Evolutionary conservation across 2,329 filamentous ascomycete species (phyloP).

Genomic region (Cercospora zeina): DNA sequence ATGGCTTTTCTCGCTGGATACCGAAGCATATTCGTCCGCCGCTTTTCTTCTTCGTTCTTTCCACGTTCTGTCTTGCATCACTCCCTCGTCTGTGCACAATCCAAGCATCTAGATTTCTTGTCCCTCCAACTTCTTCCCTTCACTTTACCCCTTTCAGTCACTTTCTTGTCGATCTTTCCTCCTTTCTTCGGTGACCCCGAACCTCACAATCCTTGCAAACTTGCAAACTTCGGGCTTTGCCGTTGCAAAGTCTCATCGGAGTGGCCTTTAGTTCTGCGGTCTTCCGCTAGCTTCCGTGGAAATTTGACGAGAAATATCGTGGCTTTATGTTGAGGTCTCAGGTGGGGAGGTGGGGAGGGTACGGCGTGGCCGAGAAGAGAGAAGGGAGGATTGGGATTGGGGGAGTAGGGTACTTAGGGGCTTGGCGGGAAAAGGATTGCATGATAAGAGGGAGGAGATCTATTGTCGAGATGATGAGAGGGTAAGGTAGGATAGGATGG

Average conservation of each 20-base stretch:
- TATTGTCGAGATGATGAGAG: too few species aligned
- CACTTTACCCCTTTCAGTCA: conserved; percentile 6
- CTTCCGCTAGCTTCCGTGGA: conserved; percentile 15
- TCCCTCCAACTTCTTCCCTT: neutral
- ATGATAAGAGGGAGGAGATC: too few species aligned
- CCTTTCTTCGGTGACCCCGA: neutral
- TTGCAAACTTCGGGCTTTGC: neutral
- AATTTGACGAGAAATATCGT: neutral
- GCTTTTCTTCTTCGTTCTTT: neutral
- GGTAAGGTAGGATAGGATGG: too few species aligned
- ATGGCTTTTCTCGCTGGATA: neutral
- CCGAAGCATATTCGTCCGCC: neutral
- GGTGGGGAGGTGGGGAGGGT: neutral
- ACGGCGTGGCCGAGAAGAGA: neutral
- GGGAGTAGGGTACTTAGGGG: neutral
- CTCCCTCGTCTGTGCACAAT: neutral
- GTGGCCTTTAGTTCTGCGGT: conserved; percentile 17
- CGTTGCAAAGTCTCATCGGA: too few species aligned
- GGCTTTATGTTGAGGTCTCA: too few species aligned
- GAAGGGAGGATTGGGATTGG: neutral
- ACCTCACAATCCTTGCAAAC: neutral
- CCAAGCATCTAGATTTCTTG: neutral
- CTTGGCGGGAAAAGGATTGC: neutral
- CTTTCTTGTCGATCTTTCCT: neutral
- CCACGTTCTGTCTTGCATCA: neutral